Conservation (phyloP, 768 basidiomycete species). For the Suillus lakei region DNA sequence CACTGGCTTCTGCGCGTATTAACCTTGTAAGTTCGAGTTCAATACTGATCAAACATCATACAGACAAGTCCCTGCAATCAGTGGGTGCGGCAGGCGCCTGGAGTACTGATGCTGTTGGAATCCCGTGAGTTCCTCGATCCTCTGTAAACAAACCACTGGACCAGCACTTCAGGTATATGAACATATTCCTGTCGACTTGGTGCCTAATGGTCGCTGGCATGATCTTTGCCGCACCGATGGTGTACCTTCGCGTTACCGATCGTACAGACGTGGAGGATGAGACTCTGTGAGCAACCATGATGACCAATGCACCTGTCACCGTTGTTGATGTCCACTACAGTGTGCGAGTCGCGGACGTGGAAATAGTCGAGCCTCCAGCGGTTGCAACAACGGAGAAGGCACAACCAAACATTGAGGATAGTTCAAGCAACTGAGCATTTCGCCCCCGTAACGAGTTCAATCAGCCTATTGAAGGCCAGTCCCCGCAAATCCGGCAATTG, state of each 20-base stretch:
- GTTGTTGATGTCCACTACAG: neutral
- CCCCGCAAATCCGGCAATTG: no score
- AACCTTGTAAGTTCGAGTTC: neutral
- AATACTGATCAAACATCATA: neutral
- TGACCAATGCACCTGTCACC: neutral
- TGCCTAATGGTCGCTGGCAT: slow-evolving; percentile 62
- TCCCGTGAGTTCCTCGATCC: slow-evolving; percentile 51
- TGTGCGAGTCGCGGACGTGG: neutral
- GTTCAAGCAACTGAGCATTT: no score
- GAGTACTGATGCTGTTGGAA: slow-evolving; percentile 64
- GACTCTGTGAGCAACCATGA: slow-evolving; percentile 44
- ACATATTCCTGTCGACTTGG: slow-evolving; percentile 73
- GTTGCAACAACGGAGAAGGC: neutral
- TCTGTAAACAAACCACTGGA: slow-evolving; percentile 6
- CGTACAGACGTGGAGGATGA: slow-evolving; percentile 56
- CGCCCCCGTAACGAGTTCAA: no score
- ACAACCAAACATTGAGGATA: neutral
- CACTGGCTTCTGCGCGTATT: slow-evolving; percentile 71
- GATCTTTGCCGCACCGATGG: slow-evolving; percentile 68
- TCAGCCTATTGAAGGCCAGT: no score
- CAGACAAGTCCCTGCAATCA: slow-evolving; percentile 74
- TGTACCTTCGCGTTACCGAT: slow-evolving; percentile 65
- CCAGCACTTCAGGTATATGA: slow-evolving; percentile 53
- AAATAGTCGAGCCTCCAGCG: neutral
- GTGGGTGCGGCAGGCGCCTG: slow-evolving; percentile 71